Evolutionary conservation across 306 rosid species (phyloP).

Genomic region (Acacia acuminata): DNA sequence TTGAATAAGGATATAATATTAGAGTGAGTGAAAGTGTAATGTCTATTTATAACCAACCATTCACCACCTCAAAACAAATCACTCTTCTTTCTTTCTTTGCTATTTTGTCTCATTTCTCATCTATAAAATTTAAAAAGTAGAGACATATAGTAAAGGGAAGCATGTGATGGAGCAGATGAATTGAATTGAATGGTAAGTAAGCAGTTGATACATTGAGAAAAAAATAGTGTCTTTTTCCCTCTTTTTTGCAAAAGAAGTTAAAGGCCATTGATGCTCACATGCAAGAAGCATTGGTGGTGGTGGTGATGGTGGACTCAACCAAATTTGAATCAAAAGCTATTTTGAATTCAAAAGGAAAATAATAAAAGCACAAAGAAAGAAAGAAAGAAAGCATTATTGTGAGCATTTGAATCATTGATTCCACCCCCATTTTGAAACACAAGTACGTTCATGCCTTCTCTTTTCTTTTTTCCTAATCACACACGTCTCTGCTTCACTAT

Average conservation of each 20-base stretch:
- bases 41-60: neutral
- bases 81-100: neutral
- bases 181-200: conserved; percentile 9
- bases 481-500: conserved; percentile 8
- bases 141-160: neutral
- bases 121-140: neutral
- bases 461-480: conserved; percentile 34
- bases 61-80: neutral
- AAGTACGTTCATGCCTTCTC: conserved; percentile 50
- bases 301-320: conserved; percentile 18
- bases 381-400: conserved; percentile 25
- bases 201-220: conserved; percentile 6
- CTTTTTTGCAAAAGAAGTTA: conserved; percentile 19
- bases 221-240: conserved; percentile 25
- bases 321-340: conserved; percentile 39
- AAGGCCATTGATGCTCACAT: conserved; percentile 26
- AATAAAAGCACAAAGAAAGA: neutral
- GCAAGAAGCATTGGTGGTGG: neutral
- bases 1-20: neutral
- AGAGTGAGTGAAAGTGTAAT: neutral
- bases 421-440: conserved; percentile 41
- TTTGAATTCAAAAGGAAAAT: conserved; percentile 32
- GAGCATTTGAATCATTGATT: conserved; percentile 44
- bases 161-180: neutral
- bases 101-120: neutral